Conservation (phyloP, 306 rosid genomes). For the Vicia faba region DNA sequence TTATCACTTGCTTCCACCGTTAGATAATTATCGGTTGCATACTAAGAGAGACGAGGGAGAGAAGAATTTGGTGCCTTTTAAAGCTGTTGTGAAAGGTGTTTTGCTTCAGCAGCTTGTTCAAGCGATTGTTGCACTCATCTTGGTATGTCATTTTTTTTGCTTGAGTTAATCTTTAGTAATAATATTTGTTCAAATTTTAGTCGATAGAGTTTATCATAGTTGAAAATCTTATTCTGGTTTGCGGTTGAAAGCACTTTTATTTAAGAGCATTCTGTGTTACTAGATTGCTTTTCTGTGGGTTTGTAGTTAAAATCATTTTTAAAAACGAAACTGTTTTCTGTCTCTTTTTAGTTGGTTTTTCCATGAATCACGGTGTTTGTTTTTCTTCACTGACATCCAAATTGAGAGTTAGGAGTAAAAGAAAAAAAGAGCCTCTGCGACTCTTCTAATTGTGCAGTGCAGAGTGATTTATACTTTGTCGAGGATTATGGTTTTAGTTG, state of each 20-base stretch:
- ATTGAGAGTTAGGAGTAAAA: too few species aligned
- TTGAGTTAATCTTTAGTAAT: slow-evolving; percentile 25
- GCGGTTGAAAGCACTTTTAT: not conserved
- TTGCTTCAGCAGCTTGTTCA: slow-evolving; percentile 84
- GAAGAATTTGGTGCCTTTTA: slow-evolving; percentile 70
- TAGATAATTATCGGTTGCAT: slow-evolving; percentile 74
- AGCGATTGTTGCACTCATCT: slow-evolving; percentile 78
- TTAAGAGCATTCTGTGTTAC: not conserved
- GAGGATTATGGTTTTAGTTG: too few species aligned
- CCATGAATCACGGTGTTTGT: too few species aligned
- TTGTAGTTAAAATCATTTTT: too few species aligned
- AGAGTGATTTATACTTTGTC: too few species aligned
- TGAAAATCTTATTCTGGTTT: slow-evolving; percentile 11
- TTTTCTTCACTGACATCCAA: too few species aligned
- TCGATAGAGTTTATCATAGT: not conserved
- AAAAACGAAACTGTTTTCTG: too few species aligned
- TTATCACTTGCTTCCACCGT: slow-evolving; percentile 67
- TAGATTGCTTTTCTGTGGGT: not conserved
- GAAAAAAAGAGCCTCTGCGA: too few species aligned
- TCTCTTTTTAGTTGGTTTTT: too few species aligned
- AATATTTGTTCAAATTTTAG: slow-evolving; percentile 15
- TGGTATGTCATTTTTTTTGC: slow-evolving; percentile 49
- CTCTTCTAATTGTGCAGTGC: too few species aligned
- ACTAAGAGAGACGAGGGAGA: slow-evolving; percentile 61
- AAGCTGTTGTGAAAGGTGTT: slow-evolving; percentile 75